Percentiles rank a stretch among this genome's conserved stretches.
Evolutionary conservation across 371 early-diverging fungal genomes (phyloP).

Genomic region (Mucor saturninus): DNA sequence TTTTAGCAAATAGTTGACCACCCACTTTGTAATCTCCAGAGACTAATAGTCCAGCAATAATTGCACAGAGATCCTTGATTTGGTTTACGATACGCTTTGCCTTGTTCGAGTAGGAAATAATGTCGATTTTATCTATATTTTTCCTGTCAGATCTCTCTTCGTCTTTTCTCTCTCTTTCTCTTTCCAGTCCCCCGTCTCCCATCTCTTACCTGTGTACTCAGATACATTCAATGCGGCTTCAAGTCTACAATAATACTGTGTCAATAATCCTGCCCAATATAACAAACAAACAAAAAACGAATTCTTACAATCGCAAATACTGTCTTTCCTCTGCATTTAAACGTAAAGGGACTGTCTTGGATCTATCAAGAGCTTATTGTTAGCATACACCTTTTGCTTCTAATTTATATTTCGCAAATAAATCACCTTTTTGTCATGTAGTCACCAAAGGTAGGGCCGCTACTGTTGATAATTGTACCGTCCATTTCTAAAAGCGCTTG

Average conservation of each 20-base stretch:
- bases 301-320: conserved; percentile 72
- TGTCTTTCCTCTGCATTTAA: conserved; percentile 88
- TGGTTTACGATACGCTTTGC: conserved; percentile 89
- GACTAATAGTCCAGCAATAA: conserved; percentile 88
- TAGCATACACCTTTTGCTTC: neutral
- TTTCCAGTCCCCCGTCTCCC: too few species aligned
- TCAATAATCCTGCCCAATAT: neutral
- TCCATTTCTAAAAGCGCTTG: conserved; percentile 44
- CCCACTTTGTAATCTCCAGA: conserved; percentile 85
- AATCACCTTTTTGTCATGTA: conserved; percentile 78
- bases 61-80: conserved; percentile 92
- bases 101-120: conserved; percentile 84
- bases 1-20: conserved; percentile 81
- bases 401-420: neutral
- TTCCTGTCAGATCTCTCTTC: neutral
- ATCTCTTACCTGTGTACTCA: conserved; percentile 56
- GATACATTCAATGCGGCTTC: conserved; percentile 93
- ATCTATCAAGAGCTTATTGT: too few species aligned
- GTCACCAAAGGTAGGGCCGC: conserved; percentile 65
- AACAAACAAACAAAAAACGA: neutral
- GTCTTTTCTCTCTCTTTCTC: neutral
- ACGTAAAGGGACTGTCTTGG: conserved; percentile 92
- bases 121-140: conserved; percentile 85
- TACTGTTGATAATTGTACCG: conserved; percentile 49
- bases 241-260: conserved; percentile 41